Evolutionary conservation across 202 grass and related monocot species (phyloP).

Genomic region (Setaria viridis): DNA sequence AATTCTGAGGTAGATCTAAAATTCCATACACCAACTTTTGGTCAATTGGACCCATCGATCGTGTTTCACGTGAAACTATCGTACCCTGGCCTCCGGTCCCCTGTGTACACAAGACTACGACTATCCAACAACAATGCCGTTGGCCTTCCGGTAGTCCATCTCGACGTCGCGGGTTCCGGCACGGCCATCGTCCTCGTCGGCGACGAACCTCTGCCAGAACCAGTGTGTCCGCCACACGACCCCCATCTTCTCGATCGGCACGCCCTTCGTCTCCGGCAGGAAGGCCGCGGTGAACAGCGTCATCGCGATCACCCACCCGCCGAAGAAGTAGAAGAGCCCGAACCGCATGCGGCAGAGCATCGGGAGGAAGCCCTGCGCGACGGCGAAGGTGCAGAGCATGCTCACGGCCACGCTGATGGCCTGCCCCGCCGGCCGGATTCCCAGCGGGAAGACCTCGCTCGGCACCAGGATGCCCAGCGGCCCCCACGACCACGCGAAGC

Average conservation of each 20-base stretch:
- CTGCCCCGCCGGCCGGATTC: constrained; percentile 67
- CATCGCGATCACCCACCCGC: constrained; percentile 63
- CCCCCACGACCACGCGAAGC: constrained; percentile 76
- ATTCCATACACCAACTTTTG: no score
- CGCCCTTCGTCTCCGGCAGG: constrained; percentile 72
- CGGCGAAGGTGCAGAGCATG: constrained; percentile 79
- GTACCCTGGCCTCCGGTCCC: no score
- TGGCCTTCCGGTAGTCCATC: neutral
- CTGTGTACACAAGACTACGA: no score
- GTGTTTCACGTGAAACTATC: no score
- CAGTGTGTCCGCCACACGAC: constrained; percentile 64
- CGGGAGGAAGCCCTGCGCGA: constrained; percentile 70
- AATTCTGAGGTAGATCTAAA: no score
- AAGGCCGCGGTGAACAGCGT: constrained; percentile 61
- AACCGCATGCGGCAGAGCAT: constrained; percentile 81
- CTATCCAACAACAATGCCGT: neutral
- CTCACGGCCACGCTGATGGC: constrained; percentile 64
- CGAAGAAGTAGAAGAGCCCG: constrained; percentile 80
- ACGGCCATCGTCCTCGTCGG: constrained; percentile 29
- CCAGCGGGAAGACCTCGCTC: constrained; percentile 71
- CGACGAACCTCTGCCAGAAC: constrained; percentile 61
- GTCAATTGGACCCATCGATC: no score
- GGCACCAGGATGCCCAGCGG: constrained; percentile 70
- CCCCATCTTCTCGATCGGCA: constrained; percentile 72
- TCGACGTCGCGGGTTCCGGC: neutral